Conservation (phyloP, 768 basidiomycete genomes). For the Amanita pseudoporphyria region DNA sequence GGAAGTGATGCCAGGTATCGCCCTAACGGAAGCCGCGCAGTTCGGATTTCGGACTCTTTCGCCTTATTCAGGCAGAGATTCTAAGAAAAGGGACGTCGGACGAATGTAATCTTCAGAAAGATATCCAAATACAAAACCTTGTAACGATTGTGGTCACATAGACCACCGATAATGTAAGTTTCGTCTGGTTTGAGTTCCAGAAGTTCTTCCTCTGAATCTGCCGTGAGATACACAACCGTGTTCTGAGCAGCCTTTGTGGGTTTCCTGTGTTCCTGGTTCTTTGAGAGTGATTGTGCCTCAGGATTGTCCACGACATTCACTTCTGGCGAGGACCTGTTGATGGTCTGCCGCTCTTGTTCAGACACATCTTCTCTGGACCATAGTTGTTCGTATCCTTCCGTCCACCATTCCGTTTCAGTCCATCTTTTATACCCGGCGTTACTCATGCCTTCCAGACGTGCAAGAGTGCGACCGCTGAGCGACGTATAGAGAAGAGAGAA, state of each 20-base stretch:
- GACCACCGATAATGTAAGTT: conserved; percentile 92
- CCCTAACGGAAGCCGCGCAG: conserved; percentile 93
- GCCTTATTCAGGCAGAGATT: conserved; percentile 88
- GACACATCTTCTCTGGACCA: conserved; percentile 33
- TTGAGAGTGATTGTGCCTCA: not conserved
- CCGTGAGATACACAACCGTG: conserved; percentile 84
- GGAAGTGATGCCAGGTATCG: conserved; percentile 75
- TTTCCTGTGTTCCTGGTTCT: not conserved
- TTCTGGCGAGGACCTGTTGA: not conserved
- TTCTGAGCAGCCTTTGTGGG: conserved; percentile 23
- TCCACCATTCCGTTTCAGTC: conserved; percentile 79
- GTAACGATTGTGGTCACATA: conserved; percentile 94
- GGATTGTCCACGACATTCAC: not conserved
- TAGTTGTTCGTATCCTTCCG: conserved; percentile 58
- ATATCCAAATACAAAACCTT: conserved; percentile 41
- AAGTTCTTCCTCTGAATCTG: conserved; percentile 84
- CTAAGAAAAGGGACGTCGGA: conserved; percentile 29
- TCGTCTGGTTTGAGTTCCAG: conserved; percentile 74
- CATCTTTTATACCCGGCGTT: conserved; percentile 72
- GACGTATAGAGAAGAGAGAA: conserved; percentile 78
- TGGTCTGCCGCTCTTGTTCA: conserved; percentile 3
- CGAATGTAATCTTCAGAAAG: not conserved
- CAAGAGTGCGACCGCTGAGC: conserved; percentile 58
- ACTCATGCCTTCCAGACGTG: conserved; percentile 53
- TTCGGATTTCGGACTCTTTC: conserved; percentile 56